phyloP scores from a whole-genome alignment of 768 basidiomycete species.

The Royoungia palumana region DNA sequence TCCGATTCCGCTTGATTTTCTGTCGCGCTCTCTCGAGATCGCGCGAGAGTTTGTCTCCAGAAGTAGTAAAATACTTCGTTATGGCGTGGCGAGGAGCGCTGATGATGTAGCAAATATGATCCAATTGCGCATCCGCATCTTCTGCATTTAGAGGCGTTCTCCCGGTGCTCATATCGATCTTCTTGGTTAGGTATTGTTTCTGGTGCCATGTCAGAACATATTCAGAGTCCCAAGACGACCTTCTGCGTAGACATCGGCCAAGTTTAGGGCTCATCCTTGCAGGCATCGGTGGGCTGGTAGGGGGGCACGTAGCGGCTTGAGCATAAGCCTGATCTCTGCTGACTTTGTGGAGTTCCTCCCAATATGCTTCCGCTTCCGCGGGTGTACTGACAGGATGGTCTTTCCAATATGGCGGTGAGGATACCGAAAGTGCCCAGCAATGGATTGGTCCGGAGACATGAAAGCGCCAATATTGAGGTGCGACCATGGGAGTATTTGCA shows the following conservation, averaged over 20 bases:
- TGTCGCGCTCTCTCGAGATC: constrained; percentile 44
- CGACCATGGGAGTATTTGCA: constrained; percentile 40
- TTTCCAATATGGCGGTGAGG: constrained; percentile 53
- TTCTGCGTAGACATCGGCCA: constrained; percentile 53
- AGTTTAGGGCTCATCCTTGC: constrained; percentile 30
- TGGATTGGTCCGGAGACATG: constrained; percentile 52
- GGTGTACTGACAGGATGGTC: constrained; percentile 39
- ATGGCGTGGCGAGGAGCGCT: constrained; percentile 55
- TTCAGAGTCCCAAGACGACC: constrained; percentile 54
- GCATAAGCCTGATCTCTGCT: constrained; percentile 38
- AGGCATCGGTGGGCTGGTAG: constrained; percentile 19
- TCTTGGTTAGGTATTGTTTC: constrained; percentile 57
- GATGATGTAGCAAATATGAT: constrained; percentile 49
- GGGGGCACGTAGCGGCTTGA: constrained; percentile 17
- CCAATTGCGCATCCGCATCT: constrained; percentile 39
- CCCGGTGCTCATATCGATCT: constrained; percentile 40
- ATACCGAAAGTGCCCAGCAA: constrained; percentile 55
- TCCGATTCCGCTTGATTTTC: constrained; percentile 33
- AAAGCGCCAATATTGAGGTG: constrained; percentile 66
- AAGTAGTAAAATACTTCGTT: constrained; percentile 40
- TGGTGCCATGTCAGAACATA: constrained; percentile 71
- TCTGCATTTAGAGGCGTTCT: constrained; percentile 48
- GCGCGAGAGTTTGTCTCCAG: constrained; percentile 36
- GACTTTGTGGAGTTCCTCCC: constrained; percentile 52
- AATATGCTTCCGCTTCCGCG: constrained; percentile 46